A percentile compares a stretch with the other conserved stretches of the same genome.
phyloP scores from a whole-genome alignment of 2,329 filamentous ascomycete species.

The Fusarium humuli region DNA sequence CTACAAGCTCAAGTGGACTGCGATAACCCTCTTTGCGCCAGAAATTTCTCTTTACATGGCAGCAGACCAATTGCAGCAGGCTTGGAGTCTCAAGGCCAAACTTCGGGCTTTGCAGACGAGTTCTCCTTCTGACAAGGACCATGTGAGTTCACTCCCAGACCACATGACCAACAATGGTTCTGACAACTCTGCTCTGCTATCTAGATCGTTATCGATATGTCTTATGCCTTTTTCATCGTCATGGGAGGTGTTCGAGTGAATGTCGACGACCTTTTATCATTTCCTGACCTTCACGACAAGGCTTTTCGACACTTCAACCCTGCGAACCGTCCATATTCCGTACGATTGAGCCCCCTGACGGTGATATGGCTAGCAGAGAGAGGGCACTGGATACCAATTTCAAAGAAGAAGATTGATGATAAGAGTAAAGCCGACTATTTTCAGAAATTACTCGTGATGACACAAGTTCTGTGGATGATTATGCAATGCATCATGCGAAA shows the following conservation, averaged over 20 bases:
- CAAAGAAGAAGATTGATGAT: slow-evolving; percentile 46
- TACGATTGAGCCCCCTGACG: neutral
- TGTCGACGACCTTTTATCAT: slow-evolving; percentile 13
- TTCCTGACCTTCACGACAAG: slow-evolving; percentile 7
- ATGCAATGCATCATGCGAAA: slow-evolving; percentile 51
- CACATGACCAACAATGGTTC: neutral
- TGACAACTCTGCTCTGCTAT: neutral
- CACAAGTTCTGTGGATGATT: slow-evolving; percentile 56
- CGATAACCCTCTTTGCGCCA: slow-evolving; percentile 48
- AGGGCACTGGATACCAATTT: slow-evolving; percentile 13
- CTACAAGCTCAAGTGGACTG: slow-evolving; percentile 47
- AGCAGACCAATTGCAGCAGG: slow-evolving; percentile 34
- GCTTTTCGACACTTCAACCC: slow-evolving; percentile 2
- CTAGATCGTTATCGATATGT: slow-evolving; percentile 23
- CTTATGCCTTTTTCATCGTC: slow-evolving; percentile 47
- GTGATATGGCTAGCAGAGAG: slow-evolving; percentile 19
- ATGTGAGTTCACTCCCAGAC: neutral
- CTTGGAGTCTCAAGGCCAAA: slow-evolving; percentile 7
- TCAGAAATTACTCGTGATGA: slow-evolving; percentile 51
- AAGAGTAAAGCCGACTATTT: slow-evolving; percentile 54
- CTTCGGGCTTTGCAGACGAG: neutral
- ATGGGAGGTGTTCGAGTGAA: slow-evolving; percentile 47
- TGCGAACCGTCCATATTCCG: slow-evolving; percentile 8
- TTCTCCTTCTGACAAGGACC: neutral
- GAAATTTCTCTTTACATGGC: slow-evolving; percentile 48